These are phyloP conservation scores for Kluyveromyces lactis DNA, from an alignment of 805 yeast species.

Conservation along the genomic window DNA sequence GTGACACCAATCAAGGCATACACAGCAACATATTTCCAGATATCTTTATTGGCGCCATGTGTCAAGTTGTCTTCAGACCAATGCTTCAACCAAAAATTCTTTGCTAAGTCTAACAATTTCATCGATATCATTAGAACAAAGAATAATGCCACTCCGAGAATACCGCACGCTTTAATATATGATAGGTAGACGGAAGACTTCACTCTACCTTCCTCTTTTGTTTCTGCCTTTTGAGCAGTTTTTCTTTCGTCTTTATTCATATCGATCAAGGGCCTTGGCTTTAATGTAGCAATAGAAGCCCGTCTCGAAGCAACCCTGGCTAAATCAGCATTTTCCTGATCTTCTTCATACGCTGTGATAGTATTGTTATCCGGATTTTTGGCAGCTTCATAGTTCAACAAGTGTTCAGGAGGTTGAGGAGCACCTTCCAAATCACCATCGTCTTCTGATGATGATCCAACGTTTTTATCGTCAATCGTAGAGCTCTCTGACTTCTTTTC, in stretches of 20 bases:
- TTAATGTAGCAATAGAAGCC: slow-evolving; percentile 59
- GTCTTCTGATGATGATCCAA: slow-evolving; percentile 1
- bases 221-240: slow-evolving; percentile 43
- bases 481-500: background rate
- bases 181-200: slow-evolving; percentile 42
- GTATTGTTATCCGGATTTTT: background rate
- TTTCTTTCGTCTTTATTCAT: slow-evolving; percentile 23
- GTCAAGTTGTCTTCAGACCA: slow-evolving; percentile 54
- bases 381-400: slow-evolving; percentile 6
- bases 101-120: slow-evolving; percentile 33
- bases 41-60: slow-evolving; percentile 35
- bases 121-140: slow-evolving; percentile 30
- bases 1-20: slow-evolving; percentile 50
- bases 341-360: slow-evolving; percentile 8
- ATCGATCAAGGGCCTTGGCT: slow-evolving; percentile 30
- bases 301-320: slow-evolving; percentile 32
- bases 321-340: slow-evolving; percentile 3
- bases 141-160: slow-evolving; percentile 37
- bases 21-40: slow-evolving; percentile 40
- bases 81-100: slow-evolving; percentile 56
- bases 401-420: slow-evolving; percentile 12
- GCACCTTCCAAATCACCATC: slow-evolving; percentile 21
- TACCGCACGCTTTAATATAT: slow-evolving; percentile 54
- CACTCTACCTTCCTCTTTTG: slow-evolving; percentile 54
- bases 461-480: slow-evolving; percentile 9